A percentile compares a stretch with the other conserved stretches of the same genome.
phyloP scores from a whole-genome alignment of 2,329 filamentous ascomycete species.

The Thielaviopsis musarum region DNA sequence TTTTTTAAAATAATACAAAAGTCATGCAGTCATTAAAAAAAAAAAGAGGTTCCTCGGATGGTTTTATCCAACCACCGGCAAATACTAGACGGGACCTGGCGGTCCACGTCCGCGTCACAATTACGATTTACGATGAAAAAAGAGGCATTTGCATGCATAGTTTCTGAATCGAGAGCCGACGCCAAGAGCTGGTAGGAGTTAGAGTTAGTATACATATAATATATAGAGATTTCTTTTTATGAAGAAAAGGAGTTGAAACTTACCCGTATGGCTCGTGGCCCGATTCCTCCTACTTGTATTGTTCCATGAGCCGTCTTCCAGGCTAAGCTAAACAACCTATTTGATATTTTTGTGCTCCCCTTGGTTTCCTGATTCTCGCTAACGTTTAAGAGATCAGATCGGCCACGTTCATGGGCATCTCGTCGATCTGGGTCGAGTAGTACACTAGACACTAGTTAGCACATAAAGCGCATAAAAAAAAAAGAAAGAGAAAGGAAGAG shows the following conservation, averaged over 20 bases:
- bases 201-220: background rate
- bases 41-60: background rate
- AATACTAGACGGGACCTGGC: background rate
- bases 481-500: background rate
- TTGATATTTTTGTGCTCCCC: background rate
- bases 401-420: slow-evolving; percentile 95
- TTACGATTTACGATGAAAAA: background rate
- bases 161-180: background rate
- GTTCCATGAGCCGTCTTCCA: background rate
- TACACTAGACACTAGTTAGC: slow-evolving; percentile 45
- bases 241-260: background rate
- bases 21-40: background rate
- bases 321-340: slow-evolving; percentile 4
- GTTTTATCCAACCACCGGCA: background rate
- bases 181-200: background rate
- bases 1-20: too few species aligned
- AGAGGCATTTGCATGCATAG: slow-evolving; percentile 1
- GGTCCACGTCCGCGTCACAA: background rate
- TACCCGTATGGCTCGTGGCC: slow-evolving; percentile 6
- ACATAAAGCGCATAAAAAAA: slow-evolving; percentile 11
- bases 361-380: background rate
- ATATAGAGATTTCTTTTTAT: too few species aligned
- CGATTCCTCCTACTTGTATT: slow-evolving; percentile 13
- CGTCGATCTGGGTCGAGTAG: slow-evolving; percentile 92
- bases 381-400: slow-evolving; percentile 34